These are phyloP conservation scores for Saccharomycopsis phalli DNA, from an alignment of 1,139 yeast species.

Conservation along the genomic window DNA sequence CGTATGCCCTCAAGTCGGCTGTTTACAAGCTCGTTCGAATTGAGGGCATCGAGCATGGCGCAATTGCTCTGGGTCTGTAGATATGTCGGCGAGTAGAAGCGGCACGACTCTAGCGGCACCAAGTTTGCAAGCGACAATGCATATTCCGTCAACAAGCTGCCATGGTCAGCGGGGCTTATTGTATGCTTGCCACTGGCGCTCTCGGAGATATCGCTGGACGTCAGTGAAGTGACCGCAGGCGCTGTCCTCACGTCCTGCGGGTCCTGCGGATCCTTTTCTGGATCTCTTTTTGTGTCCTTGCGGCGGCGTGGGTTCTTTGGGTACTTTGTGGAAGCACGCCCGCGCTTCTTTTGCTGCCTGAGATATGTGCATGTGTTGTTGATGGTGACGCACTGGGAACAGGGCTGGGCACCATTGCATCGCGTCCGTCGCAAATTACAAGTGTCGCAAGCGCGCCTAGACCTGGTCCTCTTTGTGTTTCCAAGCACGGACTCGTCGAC, in stretches of 20 bases:
- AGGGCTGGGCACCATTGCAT: constrained; percentile 34
- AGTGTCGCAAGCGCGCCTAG: constrained; percentile 33
- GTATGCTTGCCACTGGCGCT: neutral
- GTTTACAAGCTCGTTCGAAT: constrained; percentile 1
- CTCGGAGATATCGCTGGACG: neutral
- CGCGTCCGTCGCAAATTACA: constrained; percentile 34
- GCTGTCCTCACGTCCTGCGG: neutral
- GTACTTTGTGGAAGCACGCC: constrained; percentile 30
- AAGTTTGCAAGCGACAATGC: constrained; percentile 8
- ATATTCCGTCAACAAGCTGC: constrained; percentile 5
- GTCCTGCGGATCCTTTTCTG: neutral
- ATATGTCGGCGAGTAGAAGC: constrained; percentile 8
- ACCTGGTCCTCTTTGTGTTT: constrained; percentile 23
- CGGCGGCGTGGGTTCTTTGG: constrained; percentile 25
- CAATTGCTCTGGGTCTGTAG: constrained; percentile 8
- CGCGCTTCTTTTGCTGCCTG: constrained; percentile 32
- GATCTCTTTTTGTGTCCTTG: constrained; percentile 16
- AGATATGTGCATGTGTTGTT: constrained; percentile 30
- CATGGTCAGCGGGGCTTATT: neutral
- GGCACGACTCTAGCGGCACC: constrained; percentile 1
- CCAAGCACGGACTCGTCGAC: too few relatives aligned
- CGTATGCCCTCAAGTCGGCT: constrained; percentile 4
- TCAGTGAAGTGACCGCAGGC: neutral
- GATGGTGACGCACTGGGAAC: constrained; percentile 29
- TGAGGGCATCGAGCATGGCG: constrained; percentile 7